Evolutionary conservation across 371 early-diverging fungal genomes (phyloP), one percentile per base, ranked within the genome.

Genomic region (Catenaria anguillulae): DNA sequence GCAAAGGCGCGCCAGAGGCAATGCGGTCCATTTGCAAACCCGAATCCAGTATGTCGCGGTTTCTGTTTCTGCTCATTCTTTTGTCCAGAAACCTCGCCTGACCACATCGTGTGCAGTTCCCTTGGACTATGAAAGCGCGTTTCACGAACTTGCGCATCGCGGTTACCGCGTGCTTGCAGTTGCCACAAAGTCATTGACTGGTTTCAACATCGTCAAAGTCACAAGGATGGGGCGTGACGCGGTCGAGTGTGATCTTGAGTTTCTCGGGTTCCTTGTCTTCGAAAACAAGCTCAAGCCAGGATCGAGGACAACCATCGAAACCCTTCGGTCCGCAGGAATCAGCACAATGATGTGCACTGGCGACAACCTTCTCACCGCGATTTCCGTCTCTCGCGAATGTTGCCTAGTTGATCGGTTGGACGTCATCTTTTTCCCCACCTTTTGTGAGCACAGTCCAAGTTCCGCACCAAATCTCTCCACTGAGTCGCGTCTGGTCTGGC

Each of bases 291-390:
- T 98, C 26, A 99, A 99, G 70, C 82, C 86, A 4, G 87, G 85
- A 2, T 90, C 98, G 0, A 73, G 78, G 17, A 71, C 81, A 1
- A 90, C 92, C 0, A 82, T 99, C 24, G 70, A 79, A 33, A 86
- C 84, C 31, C 81, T 99, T 24, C 80, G 81, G 42, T 75, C 75
- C 33, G 99, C 99, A n/a, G 81, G 80, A 29, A 91, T 99, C 61
- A 80, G 92, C 36, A 87, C 85, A 71, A 82, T 96, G 56, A 99
- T 99, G 98, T 97, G 97, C 70, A 99, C 99, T 0, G 99, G 96
- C 23, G 99, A 99, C 73, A 95, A 95, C 71, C 83, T 95, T 23
- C 77, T 98, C 54, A 99, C 99, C 1, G 98, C 4, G 98, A 83
- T 98, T 58, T 92, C 93, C 60, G 99, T 99, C 4, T 92, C 92